These are phyloP conservation scores for Ricinus communis DNA, from an alignment of 345 rosid genomes.

Conservation along the genomic window DNA sequence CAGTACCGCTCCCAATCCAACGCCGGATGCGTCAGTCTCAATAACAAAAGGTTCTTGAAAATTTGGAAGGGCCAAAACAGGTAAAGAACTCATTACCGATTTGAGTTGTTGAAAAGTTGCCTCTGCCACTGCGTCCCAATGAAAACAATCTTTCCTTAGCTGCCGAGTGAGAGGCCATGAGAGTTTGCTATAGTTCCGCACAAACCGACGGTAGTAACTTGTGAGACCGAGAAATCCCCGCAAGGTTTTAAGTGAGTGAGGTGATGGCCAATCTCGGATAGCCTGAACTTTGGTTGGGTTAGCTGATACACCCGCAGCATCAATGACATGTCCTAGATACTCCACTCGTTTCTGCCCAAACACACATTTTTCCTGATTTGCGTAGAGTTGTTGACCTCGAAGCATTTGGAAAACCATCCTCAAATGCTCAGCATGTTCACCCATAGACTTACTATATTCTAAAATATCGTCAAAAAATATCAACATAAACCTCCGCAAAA, in stretches of 20 bases:
- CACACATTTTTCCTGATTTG: neutral
- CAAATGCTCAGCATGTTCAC: neutral
- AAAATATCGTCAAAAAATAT: neutral
- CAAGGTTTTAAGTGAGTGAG: neutral
- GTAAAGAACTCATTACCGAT: neutral
- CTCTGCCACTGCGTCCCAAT: neutral
- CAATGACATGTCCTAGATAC: neutral
- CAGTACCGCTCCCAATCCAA: neutral
- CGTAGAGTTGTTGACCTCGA: neutral
- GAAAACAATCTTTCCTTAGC: neutral
- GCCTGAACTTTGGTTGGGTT: neutral
- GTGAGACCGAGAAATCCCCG: neutral
- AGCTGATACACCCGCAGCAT: neutral
- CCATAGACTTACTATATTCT: neutral
- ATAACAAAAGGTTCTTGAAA: neutral
- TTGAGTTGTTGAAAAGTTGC: neutral
- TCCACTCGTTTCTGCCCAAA: neutral
- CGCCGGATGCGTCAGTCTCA: neutral
- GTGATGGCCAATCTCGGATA: no score
- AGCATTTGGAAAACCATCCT: neutral
- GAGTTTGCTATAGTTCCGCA: neutral
- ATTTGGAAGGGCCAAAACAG: neutral
- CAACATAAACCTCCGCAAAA: neutral
- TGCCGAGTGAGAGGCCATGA: no score
- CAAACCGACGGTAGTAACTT: neutral